Conservation (phyloP, 2,329 filamentous ascomycete species). For the Aspergillus pseudotamarii region DNA sequence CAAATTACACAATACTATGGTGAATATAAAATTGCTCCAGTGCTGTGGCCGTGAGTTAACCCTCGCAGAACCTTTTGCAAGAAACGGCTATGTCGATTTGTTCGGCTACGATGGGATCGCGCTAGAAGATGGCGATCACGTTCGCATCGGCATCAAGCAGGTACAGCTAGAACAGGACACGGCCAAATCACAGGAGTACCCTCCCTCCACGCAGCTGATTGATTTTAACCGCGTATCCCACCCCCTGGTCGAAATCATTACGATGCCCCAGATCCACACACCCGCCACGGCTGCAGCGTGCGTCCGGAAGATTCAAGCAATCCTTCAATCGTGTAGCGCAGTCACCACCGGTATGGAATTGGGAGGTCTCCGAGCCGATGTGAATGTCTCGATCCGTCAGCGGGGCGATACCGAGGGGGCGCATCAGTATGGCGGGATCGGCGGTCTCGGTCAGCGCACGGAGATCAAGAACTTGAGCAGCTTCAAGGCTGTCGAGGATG, state of each 20-base stretch:
- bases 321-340: constrained; percentile 78
- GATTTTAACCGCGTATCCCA: constrained; percentile 94
- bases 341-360: constrained; percentile 92
- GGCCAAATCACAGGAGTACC: constrained; percentile 84
- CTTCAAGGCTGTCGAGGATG: constrained; percentile 93
- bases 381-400: constrained; percentile 85
- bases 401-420: constrained; percentile 50
- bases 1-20: constrained; percentile 97
- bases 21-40: constrained; percentile 20
- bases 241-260: constrained; percentile 94
- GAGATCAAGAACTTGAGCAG: constrained; percentile 98
- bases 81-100: constrained; percentile 72
- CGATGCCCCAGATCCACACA: constrained; percentile 82
- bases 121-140: constrained; percentile 67
- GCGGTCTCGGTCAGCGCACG: constrained; percentile 77
- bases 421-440: constrained; percentile 59
- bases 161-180: constrained; percentile 98
- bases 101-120: constrained; percentile 77
- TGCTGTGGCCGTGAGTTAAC: constrained; percentile 10
- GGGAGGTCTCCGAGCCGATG: constrained; percentile 86
- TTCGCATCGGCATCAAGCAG: constrained; percentile 83
- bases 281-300: constrained; percentile 85
- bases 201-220: constrained; percentile 72
- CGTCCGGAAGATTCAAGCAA: constrained; percentile 82
- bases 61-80: constrained; percentile 60